Evolutionary conservation across 495 filamentous ascomycete genomes (phyloP), one percentile per base, ranked within the genome.

Genomic region (Penicillium crystallinum): DNA sequence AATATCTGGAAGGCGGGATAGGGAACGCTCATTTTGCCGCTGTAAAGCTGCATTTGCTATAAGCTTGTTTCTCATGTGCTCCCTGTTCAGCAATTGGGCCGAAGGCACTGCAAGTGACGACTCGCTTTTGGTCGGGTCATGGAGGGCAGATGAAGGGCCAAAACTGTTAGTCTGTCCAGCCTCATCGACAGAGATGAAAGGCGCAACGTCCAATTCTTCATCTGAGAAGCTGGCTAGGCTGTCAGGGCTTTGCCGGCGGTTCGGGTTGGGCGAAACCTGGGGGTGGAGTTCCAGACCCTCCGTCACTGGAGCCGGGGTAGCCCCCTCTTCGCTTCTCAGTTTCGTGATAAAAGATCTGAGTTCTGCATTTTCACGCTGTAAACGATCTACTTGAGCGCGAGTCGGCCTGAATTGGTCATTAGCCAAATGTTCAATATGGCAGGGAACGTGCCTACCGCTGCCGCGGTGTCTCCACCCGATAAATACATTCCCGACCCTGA

Each of bases 101-200:
- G 41, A 45, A 31, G 41, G 41, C 36, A 38, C 36, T 38, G 36
- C 8, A 4, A 17, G n/a, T 5, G 19, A 9, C 7, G 23, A 31
- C 6, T 45, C 41, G n/a, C 41, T 31, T 11, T 45, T 21, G 19
- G 14, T 45, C 1, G 41, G 41, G 18, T 29, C 14, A 45, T 45
- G 41, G 5, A 45, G 14, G n/a, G 41, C 41, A 10, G 41, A 45
- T n/a, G 41, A 45, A 31, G 41, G 41, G 29, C 41, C 41, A 45
- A 30, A 45, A 18, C 23, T 45, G 29, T 21, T 29, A 11, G 41
- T 11, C 14, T 18, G n/a, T 19, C 41, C 41, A 1, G 41, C 25
- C 18, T 45, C 41, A 31, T 45, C 41, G 8, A 45, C 18, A 19
- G 14, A 45, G n/a, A 30, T 45, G 19, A 45, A 45, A 17, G 23